phyloP scores from a whole-genome alignment of 345 rosid genomes.

The Eucalyptus cloeziana region DNA sequence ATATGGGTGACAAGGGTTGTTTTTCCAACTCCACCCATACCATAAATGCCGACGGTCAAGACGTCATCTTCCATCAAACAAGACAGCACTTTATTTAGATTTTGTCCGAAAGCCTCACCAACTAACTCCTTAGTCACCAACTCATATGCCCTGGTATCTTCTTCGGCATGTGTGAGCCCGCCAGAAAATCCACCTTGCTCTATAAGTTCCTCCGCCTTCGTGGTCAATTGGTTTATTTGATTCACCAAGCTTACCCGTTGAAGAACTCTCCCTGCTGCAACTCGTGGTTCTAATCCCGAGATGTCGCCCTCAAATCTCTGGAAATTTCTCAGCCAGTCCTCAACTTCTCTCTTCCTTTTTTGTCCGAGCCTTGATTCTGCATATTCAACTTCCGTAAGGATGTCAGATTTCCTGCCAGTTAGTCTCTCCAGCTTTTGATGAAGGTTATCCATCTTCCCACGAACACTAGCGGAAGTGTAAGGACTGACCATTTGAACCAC shows the following conservation, averaged over 20 bases:
- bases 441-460: background rate
- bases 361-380: background rate
- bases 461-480: too few relatives aligned
- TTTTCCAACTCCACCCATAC: background rate
- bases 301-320: background rate
- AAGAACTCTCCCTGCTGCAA: fast-evolving
- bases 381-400: background rate
- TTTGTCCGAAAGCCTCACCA: background rate
- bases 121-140: fast-evolving
- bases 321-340: background rate
- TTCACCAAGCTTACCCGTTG: background rate
- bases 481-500: fast-evolving
- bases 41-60: background rate
- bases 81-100: background rate
- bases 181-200: background rate
- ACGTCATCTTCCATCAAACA: background rate
- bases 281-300: background rate
- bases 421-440: background rate
- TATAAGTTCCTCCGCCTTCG: background rate
- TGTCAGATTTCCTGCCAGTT: background rate
- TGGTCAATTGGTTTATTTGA: background rate
- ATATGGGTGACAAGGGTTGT: background rate
- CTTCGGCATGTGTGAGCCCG: background rate
- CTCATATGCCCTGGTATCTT: background rate
- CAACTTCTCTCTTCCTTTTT: background rate